A percentile compares a stretch with the other conserved stretches of the same genome.
Evolutionary conservation across 441 rosid species (phyloP).

Genomic region (Populus trichocarpa): DNA sequence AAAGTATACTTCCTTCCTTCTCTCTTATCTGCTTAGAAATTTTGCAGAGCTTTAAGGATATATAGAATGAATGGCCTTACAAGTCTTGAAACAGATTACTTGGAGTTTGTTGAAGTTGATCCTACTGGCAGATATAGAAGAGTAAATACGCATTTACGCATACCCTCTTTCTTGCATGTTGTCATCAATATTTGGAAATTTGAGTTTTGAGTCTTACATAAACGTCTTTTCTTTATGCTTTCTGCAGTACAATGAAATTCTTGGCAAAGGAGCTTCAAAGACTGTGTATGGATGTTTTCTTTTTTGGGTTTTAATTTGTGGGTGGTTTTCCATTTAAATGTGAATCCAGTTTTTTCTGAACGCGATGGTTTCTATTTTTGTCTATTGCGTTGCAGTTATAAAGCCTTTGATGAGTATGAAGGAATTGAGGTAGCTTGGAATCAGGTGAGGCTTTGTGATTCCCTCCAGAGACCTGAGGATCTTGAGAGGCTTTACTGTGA

Average conservation of each 20-base stretch:
- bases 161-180: not conserved
- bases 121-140: slow-evolving; percentile 98
- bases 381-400: slow-evolving; percentile 48
- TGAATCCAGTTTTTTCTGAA: not conserved
- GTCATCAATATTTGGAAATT: not conserved
- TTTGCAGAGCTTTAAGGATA: not conserved
- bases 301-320: slow-evolving; percentile 12
- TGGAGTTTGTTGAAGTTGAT: slow-evolving; percentile 90
- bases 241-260: slow-evolving; percentile 79
- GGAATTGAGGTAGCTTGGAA: slow-evolving; percentile 99
- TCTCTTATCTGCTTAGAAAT: not conserved
- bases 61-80: slow-evolving; percentile 35
- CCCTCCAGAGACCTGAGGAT: slow-evolving; percentile 81
- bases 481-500: too few species aligned
- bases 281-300: slow-evolving; percentile 53
- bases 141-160: slow-evolving; percentile 44
- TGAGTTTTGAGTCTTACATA: not conserved
- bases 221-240: slow-evolving; percentile 5
- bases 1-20: not conserved
- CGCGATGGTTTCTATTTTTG: slow-evolving; percentile 10
- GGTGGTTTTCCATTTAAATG: slow-evolving; percentile 2
- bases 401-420: slow-evolving; percentile 90
- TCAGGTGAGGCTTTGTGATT: slow-evolving; percentile 87
- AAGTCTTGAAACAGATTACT: slow-evolving; percentile 31
- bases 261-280: slow-evolving; percentile 96